Percentiles rank a stretch among this genome's conserved stretches.
Evolutionary conservation across 345 rosid genomes (phyloP).

Genomic region (Combretum micranthum): DNA sequence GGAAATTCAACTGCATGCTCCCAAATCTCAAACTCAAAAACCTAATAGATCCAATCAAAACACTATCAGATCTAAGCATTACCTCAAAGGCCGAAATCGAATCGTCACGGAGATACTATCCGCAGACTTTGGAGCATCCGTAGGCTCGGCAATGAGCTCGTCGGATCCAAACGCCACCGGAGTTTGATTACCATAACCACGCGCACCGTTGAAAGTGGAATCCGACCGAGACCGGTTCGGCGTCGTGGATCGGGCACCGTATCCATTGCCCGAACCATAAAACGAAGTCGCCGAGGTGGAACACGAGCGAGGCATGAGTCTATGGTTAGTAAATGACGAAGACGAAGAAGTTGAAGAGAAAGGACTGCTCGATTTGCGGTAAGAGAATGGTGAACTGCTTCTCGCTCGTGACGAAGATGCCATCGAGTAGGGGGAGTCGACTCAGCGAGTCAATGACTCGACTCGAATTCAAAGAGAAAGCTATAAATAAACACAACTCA

Average conservation of each 20-base stretch:
- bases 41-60: conserved; percentile 41
- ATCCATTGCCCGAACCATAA: conserved; percentile 35
- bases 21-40: not conserved
- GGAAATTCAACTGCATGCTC: conserved; percentile 4
- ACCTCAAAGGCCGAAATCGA: conserved; percentile 97
- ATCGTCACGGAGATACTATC: conserved; percentile 97
- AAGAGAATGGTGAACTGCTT: conserved; percentile 80
- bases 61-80: conserved; percentile 45
- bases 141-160: conserved; percentile 62
- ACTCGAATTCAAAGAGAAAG: not conserved
- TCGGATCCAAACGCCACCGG: conserved; percentile 59
- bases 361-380: conserved; percentile 69
- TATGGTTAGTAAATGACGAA: conserved; percentile 49
- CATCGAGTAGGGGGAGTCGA: conserved; percentile 38
- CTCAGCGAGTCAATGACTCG: conserved; percentile 30
- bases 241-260: conserved; percentile 73
- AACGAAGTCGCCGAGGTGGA: conserved; percentile 67
- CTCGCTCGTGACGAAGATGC: conserved; percentile 84
- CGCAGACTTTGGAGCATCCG: conserved; percentile 52
- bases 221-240: conserved; percentile 63
- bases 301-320: conserved; percentile 64
- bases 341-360: conserved; percentile 75
- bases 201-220: conserved; percentile 32
- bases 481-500: conserved; percentile 9
- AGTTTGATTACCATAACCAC: conserved; percentile 29